These are phyloP conservation scores for Kodamaea sp. DNA, from an alignment of 1,139 yeast species.

Conservation along the genomic window DNA sequence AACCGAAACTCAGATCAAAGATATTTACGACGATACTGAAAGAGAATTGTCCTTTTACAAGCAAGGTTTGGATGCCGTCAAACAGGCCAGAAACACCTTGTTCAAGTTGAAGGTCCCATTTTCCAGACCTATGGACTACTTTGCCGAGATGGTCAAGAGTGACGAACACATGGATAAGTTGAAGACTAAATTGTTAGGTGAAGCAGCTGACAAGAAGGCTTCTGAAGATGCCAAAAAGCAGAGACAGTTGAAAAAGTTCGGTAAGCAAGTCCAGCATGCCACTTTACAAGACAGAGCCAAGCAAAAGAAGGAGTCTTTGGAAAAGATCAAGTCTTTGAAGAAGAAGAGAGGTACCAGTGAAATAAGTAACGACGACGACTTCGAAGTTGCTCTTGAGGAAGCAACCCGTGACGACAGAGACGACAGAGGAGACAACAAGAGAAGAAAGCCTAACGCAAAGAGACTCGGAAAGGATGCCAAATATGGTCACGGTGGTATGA, in stretches of 20 bases:
- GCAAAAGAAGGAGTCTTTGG: constrained; percentile 89
- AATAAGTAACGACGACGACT: constrained; percentile 59
- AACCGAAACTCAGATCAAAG: constrained; percentile 70
- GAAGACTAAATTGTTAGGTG: constrained; percentile 76
- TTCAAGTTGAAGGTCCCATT: constrained; percentile 76
- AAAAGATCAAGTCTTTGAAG: constrained; percentile 84
- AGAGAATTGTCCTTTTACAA: constrained; percentile 65
- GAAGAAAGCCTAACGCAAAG: constrained; percentile 62
- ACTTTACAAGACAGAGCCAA: constrained; percentile 93
- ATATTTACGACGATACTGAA: constrained; percentile 93
- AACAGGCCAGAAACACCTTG: constrained; percentile 67
- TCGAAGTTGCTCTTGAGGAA: constrained; percentile 84
- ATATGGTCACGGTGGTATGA: constrained; percentile 70
- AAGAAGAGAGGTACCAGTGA: constrained; percentile 85
- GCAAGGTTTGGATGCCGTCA: constrained; percentile 87
- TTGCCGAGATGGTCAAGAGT: constrained; percentile 97
- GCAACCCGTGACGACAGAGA: constrained; percentile 53
- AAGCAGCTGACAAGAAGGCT: constrained; percentile 90
- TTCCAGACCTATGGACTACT: constrained; percentile 90
- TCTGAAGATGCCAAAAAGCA: constrained; percentile 93
- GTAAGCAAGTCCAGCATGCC: constrained; percentile 94
- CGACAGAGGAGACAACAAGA: constrained; percentile 34
- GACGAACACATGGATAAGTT: constrained; percentile 98
- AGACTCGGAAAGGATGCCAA: constrained; percentile 68
- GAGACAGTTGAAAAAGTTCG: constrained; percentile 93